A percentile compares a stretch with the other conserved stretches of the same genome.
Conservation (phyloP, 1,284 basidiomycete genomes). For the Puccinia coronata region DNA sequence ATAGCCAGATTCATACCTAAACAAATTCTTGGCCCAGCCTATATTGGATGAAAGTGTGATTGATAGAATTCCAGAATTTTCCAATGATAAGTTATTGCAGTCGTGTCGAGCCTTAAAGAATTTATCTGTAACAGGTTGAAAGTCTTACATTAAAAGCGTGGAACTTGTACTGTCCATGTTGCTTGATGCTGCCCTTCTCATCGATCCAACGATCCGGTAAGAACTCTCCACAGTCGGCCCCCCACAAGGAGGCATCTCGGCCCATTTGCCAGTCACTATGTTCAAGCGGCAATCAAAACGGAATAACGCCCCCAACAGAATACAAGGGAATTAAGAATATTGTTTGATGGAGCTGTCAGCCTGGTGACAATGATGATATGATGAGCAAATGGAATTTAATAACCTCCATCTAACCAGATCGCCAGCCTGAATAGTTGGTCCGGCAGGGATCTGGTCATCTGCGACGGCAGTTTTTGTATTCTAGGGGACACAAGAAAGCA, state of each 20-base stretch:
- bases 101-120: background rate
- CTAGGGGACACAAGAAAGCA: background rate
- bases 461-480: conserved; percentile 21
- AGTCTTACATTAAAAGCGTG: conserved; percentile 53
- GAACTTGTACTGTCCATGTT: conserved; percentile 52
- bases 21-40: conserved; percentile 42
- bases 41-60: background rate
- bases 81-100: background rate
- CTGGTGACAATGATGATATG: background rate
- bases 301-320: background rate
- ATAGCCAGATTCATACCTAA: conserved; percentile 42
- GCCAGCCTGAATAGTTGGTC: conserved; percentile 38
- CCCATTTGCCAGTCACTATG: conserved; percentile 52
- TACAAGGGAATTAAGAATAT: background rate
- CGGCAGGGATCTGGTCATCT: conserved; percentile 38
- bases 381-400: background rate
- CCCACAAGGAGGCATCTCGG: conserved; percentile 51
- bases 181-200: conserved; percentile 49
- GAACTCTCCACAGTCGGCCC: conserved; percentile 51
- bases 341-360: background rate
- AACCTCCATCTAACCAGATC: conserved; percentile 39
- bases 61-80: background rate
- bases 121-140: background rate
- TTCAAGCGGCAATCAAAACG: too few relatives aligned
- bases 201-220: conserved; percentile 54